A percentile compares a stretch with the other conserved stretches of the same genome.
Conservation (phyloP, 345 rosid genomes). For the Rhizophora apiculata region DNA sequence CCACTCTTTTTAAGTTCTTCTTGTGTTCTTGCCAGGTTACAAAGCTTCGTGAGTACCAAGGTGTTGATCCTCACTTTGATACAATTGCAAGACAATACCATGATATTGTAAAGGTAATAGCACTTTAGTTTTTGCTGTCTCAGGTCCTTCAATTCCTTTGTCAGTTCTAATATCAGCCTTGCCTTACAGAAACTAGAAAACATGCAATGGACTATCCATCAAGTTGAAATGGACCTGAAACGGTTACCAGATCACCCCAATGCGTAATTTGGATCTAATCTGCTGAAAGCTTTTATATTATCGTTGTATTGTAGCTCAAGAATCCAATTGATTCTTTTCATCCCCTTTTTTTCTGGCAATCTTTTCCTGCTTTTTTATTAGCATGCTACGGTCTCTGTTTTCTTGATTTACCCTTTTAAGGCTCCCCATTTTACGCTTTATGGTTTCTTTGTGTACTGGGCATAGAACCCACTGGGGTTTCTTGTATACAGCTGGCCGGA, state of each 20-base stretch:
- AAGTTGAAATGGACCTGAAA: constrained; percentile 90
- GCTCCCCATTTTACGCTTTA: too few relatives aligned
- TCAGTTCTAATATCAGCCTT: constrained; percentile 17
- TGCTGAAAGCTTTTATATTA: neutral
- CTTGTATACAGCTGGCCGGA: too few relatives aligned
- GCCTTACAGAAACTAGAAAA: constrained; percentile 75
- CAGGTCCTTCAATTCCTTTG: neutral
- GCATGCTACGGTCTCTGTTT: too few relatives aligned
- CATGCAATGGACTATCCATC: constrained; percentile 95
- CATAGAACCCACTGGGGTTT: too few relatives aligned
- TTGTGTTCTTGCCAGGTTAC: constrained; percentile 52
- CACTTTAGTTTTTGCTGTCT: neutral
- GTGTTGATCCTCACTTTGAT: constrained; percentile 95
- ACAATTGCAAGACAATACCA: constrained; percentile 89
- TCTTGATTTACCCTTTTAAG: too few relatives aligned
- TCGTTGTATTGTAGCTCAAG: too few relatives aligned
- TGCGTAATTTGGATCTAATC: constrained; percentile 18
- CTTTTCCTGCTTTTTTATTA: too few relatives aligned
- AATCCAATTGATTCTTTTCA: too few relatives aligned
- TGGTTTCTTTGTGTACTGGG: too few relatives aligned
- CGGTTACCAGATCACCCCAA: constrained; percentile 53
- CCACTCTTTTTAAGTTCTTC: neutral
- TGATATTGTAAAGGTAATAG: constrained; percentile 77
- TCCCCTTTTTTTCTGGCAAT: too few relatives aligned
- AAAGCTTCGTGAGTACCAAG: constrained; percentile 95